Conservation (phyloP, 176 grass and related monocot genomes). For the Aegilops tauschii region DNA sequence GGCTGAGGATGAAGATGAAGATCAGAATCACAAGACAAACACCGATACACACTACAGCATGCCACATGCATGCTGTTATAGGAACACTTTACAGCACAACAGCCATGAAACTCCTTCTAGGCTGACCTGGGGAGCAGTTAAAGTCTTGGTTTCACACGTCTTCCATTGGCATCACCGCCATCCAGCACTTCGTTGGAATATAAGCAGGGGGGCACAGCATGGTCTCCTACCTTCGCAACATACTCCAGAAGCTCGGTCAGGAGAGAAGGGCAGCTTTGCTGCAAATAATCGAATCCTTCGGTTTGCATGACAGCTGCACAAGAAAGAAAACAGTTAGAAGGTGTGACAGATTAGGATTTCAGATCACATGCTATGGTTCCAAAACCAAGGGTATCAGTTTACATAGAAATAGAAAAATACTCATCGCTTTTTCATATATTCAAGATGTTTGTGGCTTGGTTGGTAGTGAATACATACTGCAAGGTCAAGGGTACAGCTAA, state of each 20-base stretch:
- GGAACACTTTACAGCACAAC: constrained; percentile 52
- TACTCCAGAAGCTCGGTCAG: constrained; percentile 92
- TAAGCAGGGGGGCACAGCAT: constrained; percentile 48
- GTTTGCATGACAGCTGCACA: constrained; percentile 97
- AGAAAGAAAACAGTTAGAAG: not conserved
- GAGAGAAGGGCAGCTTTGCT: constrained; percentile 87
- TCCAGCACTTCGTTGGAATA: constrained; percentile 82
- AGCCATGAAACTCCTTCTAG: constrained; percentile 22
- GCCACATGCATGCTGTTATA: constrained; percentile 31
- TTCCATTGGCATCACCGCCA: constrained; percentile 82
- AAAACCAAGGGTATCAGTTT: not conserved
- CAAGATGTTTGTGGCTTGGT: not conserved
- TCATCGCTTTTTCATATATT: not conserved
- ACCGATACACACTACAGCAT: constrained; percentile 28
- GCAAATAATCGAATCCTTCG: constrained; percentile 97
- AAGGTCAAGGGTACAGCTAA: not conserved
- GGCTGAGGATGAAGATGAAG: constrained; percentile 27
- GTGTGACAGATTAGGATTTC: not conserved
- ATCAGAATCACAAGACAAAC: constrained; percentile 26
- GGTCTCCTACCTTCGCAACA: constrained; percentile 84
- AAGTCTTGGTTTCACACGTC: constrained; percentile 88
- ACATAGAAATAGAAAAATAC: not conserved
- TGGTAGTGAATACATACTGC: not conserved
- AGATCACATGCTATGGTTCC: not conserved
- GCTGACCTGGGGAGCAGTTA: constrained; percentile 23